Conservation (phyloP, 2,329 filamentous ascomycete species). For the Aureobasidium sp. region DNA sequence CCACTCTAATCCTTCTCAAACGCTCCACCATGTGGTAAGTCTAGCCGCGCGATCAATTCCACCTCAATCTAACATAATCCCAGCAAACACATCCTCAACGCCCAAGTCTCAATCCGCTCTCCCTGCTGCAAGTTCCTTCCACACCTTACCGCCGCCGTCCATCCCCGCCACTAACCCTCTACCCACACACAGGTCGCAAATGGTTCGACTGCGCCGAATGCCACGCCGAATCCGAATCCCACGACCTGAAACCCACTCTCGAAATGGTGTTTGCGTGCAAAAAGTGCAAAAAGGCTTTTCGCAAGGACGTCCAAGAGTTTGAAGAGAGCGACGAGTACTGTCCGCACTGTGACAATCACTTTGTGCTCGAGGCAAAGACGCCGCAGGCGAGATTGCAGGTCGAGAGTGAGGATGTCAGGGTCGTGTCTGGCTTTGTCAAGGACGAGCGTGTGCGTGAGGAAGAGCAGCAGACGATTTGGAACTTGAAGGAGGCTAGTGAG, state of each 20-base stretch:
- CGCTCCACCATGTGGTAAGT: slow-evolving; percentile 26
- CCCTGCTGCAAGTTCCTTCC: slow-evolving; percentile 69
- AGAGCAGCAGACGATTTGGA: slow-evolving; percentile 61
- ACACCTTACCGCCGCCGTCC: background rate
- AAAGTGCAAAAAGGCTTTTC: slow-evolving; percentile 97
- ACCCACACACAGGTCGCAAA: slow-evolving; percentile 60
- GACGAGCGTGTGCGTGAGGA: slow-evolving; percentile 69
- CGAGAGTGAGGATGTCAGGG: slow-evolving; percentile 82
- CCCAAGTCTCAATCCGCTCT: slow-evolving; percentile 90
- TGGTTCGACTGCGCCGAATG: slow-evolving; percentile 99
- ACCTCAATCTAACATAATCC: background rate
- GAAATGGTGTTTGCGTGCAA: slow-evolving; percentile 98
- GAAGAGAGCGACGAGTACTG: slow-evolving; percentile 98
- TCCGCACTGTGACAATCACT: slow-evolving; percentile 98
- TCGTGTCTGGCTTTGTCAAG: slow-evolving; percentile 83
- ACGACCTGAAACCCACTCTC: slow-evolving; percentile 64
- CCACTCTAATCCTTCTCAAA: background rate
- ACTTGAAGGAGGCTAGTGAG: slow-evolving; percentile 67
- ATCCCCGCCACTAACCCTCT: slow-evolving; percentile 10
- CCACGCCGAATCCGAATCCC: slow-evolving; percentile 70
- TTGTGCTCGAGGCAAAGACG: slow-evolving; percentile 79
- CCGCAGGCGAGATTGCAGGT: slow-evolving; percentile 78
- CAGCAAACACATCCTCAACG: slow-evolving; percentile 97
- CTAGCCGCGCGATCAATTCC: background rate
- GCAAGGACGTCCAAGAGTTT: slow-evolving; percentile 85